Conservation (phyloP, 2,329 filamentous ascomycete genomes). For the Venturia pyrina region DNA sequence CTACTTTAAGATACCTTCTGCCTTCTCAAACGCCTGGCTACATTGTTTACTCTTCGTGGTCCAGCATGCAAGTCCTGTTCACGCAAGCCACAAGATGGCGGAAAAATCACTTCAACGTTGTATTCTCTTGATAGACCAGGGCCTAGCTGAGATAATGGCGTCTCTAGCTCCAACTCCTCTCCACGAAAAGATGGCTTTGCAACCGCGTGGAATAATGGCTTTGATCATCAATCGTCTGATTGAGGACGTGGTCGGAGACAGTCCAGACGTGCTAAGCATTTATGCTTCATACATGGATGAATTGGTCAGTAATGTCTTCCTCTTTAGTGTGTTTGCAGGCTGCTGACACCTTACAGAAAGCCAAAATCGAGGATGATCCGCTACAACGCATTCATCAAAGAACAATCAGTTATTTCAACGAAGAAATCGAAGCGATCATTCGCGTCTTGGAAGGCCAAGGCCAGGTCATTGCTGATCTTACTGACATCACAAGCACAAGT, state of each 20-base stretch:
- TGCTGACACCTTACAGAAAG: not conserved
- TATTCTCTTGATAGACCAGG: not conserved
- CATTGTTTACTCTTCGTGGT: not conserved
- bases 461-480: slow-evolving; percentile 1
- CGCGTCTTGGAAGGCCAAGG: not conserved
- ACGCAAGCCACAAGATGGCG: not conserved
- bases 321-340: no score
- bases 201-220: not conserved
- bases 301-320: not conserved
- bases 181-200: not conserved
- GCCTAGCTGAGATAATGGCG: not conserved
- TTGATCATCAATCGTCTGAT: not conserved
- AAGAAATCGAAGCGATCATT: slow-evolving; percentile 3
- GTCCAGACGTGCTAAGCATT: not conserved
- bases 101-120: not conserved
- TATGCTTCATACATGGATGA: slow-evolving; percentile 4
- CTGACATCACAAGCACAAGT: slow-evolving; percentile 1
- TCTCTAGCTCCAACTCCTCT: not conserved
- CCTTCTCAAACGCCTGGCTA: slow-evolving; percentile 3
- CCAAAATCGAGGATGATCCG: slow-evolving; percentile 4
- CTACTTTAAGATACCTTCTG: not conserved
- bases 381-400: slow-evolving; percentile 7
- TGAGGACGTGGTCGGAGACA: not conserved
- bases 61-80: not conserved
- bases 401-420: slow-evolving; percentile 2